Evolutionary conservation across 768 basidiomycete genomes (phyloP).

Genomic region (Pluteus cervinus): DNA sequence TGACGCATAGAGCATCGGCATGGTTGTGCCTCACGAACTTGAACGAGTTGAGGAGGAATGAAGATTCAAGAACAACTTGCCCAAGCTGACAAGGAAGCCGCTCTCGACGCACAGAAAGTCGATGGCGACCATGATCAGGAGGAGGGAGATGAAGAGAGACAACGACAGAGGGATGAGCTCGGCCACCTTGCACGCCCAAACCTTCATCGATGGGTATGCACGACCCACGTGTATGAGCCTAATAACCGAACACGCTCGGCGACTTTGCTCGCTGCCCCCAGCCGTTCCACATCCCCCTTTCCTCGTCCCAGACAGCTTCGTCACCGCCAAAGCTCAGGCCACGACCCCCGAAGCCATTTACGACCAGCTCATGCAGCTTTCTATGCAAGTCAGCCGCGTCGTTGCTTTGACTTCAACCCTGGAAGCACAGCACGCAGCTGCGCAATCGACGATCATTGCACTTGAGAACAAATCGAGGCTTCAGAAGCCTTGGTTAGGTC

Average conservation of each 20-base stretch:
- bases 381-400: constrained; percentile 71
- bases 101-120: constrained; percentile 8
- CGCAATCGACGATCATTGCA: constrained; percentile 65
- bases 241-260: constrained; percentile 14
- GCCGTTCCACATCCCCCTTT: constrained; percentile 4
- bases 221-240: constrained; percentile 13
- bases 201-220: constrained; percentile 43
- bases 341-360: constrained; percentile 25
- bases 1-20: constrained; percentile 66
- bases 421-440: constrained; percentile 71
- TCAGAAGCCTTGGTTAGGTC: constrained; percentile 60
- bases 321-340: constrained; percentile 18
- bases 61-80: constrained; percentile 55
- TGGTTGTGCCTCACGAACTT: constrained; percentile 61
- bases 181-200: constrained; percentile 76
- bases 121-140: constrained; percentile 9
- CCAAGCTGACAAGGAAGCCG: constrained; percentile 15
- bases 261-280: constrained; percentile 12
- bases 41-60: constrained; percentile 73
- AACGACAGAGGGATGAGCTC: constrained; percentile 40
- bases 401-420: constrained; percentile 66
- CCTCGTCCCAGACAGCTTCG: constrained; percentile 9
- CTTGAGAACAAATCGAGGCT: constrained; percentile 58
- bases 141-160: constrained; percentile 8
- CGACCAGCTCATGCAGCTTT: constrained; percentile 59